These are phyloP conservation scores for Saturnispora serradocipensis DNA, from an alignment of 805 yeast species.

Conservation along the genomic window DNA sequence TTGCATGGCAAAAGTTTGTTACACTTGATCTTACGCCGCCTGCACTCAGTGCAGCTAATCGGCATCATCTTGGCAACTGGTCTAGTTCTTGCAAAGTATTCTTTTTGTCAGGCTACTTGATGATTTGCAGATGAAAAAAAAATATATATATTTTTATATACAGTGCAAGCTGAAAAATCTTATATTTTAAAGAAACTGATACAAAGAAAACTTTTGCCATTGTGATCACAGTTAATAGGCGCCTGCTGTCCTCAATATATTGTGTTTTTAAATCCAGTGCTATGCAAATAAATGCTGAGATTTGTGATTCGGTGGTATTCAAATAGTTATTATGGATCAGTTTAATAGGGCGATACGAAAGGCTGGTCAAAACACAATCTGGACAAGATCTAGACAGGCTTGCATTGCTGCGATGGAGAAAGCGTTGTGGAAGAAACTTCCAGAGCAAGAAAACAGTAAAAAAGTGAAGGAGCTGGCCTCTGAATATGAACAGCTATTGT, in stretches of 20 bases:
- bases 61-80: slow-evolving; percentile 21
- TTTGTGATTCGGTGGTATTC: not conserved
- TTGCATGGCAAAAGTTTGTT: slow-evolving; percentile 34
- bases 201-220: no score
- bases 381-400: slow-evolving; percentile 20
- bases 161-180: not conserved
- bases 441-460: not conserved
- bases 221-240: no score
- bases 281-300: not conserved
- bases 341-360: not conserved
- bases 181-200: no score
- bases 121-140: not conserved
- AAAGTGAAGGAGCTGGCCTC: slow-evolving; percentile 9
- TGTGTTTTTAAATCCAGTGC: no score
- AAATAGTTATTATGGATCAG: not conserved
- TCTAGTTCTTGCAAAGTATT: not conserved
- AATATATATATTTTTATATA: no score
- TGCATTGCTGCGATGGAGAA: slow-evolving; percentile 16
- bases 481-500: slow-evolving; percentile 22
- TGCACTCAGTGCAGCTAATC: slow-evolving; percentile 27
- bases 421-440: slow-evolving; percentile 10
- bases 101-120: not conserved
- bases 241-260: no score
- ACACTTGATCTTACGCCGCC: slow-evolving; percentile 30
- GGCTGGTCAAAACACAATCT: slow-evolving; percentile 3